Conservation (phyloP, 2,329 filamentous ascomycete genomes). For the Gnomoniopsis sp. region DNA sequence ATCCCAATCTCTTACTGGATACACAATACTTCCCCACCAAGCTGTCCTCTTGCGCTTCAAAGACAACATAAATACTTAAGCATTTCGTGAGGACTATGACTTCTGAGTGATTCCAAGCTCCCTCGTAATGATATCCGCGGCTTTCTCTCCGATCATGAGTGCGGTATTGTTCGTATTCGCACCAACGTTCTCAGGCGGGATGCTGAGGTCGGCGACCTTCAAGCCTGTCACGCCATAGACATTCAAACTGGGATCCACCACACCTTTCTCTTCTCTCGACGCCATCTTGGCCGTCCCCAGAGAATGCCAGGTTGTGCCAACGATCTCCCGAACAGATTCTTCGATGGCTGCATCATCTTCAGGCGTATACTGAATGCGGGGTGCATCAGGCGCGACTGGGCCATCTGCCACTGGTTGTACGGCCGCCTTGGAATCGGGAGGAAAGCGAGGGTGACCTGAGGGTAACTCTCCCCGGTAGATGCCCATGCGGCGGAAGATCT, state of each 20-base stretch:
- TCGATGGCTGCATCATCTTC: slow-evolving; percentile 48
- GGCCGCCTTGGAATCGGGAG: slow-evolving; percentile 36
- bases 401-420: slow-evolving; percentile 23
- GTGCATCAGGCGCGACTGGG: slow-evolving; percentile 23
- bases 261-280: slow-evolving; percentile 36
- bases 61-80: neutral
- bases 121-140: slow-evolving; percentile 29
- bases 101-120: neutral
- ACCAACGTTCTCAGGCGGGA: slow-evolving; percentile 36
- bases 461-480: slow-evolving; percentile 46
- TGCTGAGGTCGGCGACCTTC: slow-evolving; percentile 37
- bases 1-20: too few relatives aligned
- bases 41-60: too few relatives aligned
- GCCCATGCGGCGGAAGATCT: slow-evolving; percentile 53
- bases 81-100: neutral
- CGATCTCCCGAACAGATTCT: slow-evolving; percentile 34
- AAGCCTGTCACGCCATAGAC: slow-evolving; percentile 41
- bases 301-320: slow-evolving; percentile 41
- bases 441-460: slow-evolving; percentile 42
- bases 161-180: slow-evolving; percentile 44
- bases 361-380: slow-evolving; percentile 36
- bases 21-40: too few relatives aligned
- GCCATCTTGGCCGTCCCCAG: slow-evolving; percentile 45
- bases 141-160: slow-evolving; percentile 41
- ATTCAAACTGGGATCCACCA: slow-evolving; percentile 38